Evolutionary conservation across 2,329 filamentous ascomycete species (phyloP), one percentile per base, ranked within the genome.

Genomic region (Scleromitrula shiraiana): DNA sequence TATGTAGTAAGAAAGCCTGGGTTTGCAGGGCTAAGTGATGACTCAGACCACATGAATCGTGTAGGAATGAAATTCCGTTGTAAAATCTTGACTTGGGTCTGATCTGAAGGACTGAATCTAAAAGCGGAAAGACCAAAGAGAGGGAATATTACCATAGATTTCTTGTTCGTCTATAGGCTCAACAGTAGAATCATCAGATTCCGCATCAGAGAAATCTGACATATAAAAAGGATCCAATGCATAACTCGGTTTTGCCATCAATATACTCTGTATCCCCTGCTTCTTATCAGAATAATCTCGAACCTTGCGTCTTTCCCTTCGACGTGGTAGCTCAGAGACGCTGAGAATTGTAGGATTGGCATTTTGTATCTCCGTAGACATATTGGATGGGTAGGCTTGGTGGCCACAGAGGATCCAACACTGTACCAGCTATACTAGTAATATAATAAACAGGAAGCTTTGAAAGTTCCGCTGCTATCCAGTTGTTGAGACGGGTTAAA

Each of bases 131-230:
- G 33, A n/a, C 7, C 9, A 19, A 37, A 12, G 19, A 37, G 32
- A 19, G 9, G 22, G 29, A 32, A 29, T 51, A 61, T 56, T 70
- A 93, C 88, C 89, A 64, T 91, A 98, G 35, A 98, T 91, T 68
- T 98, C 93, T 67, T 96, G 93, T 66, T 94, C 88, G 64, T 98
- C 93, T 57, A 98, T 95, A 49, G 86, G 85, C 59, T 97, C 90
- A 29, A 82, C 74, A 1, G 73, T 70, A 41, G 80, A 75, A 50
- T 83, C 78, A 50, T 81, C 78, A 3, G 62, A 61, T 33, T 64
- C 41, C 9, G 41, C 60, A 41, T 64, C 61, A 32, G 60, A 62
- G 40, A 56, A 56, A 33, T 62, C 62, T 38, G 59, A 62, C 46
- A 59, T 49, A 44, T 62, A 62, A 47, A 64, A 66, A 14, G 64